Evolutionary conservation across 1,284 basidiomycete species (phyloP).

Genomic region (Melampsora abietis-canadensis): DNA sequence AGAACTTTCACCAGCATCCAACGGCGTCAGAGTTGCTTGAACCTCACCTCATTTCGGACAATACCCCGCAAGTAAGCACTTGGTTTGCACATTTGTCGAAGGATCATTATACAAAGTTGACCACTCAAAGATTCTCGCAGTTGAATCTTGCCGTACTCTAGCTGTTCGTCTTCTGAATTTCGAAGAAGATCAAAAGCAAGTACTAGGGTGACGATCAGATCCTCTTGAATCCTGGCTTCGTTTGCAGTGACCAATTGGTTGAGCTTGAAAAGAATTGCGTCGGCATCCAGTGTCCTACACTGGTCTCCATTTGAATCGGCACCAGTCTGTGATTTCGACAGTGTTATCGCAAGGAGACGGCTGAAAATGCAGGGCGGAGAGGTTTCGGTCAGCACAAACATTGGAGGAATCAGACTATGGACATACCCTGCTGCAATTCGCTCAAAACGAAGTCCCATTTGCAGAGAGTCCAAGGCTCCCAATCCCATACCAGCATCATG

Average conservation of each 20-base stretch:
- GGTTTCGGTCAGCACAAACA: background rate
- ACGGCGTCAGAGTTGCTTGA: background rate
- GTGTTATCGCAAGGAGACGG: constrained; percentile 22
- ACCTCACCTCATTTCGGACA: constrained; percentile 33
- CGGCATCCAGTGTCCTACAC: constrained; percentile 7
- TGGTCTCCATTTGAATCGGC: background rate
- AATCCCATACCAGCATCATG: constrained; percentile 10
- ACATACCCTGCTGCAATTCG: constrained; percentile 43
- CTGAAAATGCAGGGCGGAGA: background rate
- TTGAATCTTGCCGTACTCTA: constrained; percentile 22
- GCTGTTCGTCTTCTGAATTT: constrained; percentile 5
- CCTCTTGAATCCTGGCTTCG: constrained; percentile 32
- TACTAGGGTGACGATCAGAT: constrained; percentile 21
- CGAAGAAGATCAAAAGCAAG: constrained; percentile 39
- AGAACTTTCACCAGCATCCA: background rate
- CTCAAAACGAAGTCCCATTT: constrained; percentile 23
- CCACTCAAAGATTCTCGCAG: constrained; percentile 15
- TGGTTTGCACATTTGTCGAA: constrained; percentile 40
- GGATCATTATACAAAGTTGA: constrained; percentile 32
- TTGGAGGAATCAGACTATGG: background rate
- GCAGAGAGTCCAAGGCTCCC: constrained; percentile 14
- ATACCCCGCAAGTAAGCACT: constrained; percentile 36
- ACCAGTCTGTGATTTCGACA: constrained; percentile 20
- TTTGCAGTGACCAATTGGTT: constrained; percentile 7
- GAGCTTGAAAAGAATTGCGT: constrained; percentile 25